A percentile compares a stretch with the other conserved stretches of the same genome.
Evolutionary conservation across 169 alveolate species (phyloP).

Genomic region (Plasmodium knowlesi): DNA sequence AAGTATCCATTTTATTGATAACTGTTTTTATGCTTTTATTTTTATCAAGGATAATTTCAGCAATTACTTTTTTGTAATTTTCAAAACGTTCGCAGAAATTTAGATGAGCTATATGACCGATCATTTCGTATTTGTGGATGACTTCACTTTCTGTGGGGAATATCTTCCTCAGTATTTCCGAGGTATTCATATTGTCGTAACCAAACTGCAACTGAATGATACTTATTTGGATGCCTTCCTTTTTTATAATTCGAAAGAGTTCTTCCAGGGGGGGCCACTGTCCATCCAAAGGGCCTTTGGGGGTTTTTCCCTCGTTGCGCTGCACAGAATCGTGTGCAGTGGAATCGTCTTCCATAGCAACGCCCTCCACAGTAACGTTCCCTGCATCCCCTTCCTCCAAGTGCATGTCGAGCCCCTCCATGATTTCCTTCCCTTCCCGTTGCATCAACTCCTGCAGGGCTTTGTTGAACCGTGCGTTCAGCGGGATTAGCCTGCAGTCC

Average conservation of each 20-base stretch:
- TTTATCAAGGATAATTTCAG: constrained; percentile 89
- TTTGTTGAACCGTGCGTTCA: constrained; percentile 38
- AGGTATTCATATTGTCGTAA: constrained; percentile 73
- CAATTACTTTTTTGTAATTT: constrained; percentile 87
- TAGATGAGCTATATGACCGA: constrained; percentile 93
- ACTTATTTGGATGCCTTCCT: constrained; percentile 16
- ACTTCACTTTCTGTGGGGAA: constrained; percentile 82
- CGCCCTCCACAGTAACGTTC: too few species aligned
- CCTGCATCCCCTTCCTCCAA: background rate
- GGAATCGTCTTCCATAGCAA: too few species aligned
- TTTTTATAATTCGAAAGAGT: constrained; percentile 18
- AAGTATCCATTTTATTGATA: constrained; percentile 87
- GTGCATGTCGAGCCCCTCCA: background rate
- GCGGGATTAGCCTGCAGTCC: constrained; percentile 32
- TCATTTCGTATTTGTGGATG: constrained; percentile 89
- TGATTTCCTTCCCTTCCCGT: background rate
- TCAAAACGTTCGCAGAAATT: constrained; percentile 87
- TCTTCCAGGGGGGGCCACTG: background rate
- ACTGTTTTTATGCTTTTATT: constrained; percentile 89
- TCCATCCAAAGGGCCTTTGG: background rate
- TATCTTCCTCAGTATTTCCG: constrained; percentile 79
- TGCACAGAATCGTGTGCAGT: background rate
- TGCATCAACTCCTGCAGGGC: constrained; percentile 6
- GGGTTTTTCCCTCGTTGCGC: background rate
- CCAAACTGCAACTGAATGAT: constrained; percentile 34